These are phyloP conservation scores for Adansonia rubrostipa DNA, from an alignment of 441 rosid species.

Conservation along the genomic window DNA sequence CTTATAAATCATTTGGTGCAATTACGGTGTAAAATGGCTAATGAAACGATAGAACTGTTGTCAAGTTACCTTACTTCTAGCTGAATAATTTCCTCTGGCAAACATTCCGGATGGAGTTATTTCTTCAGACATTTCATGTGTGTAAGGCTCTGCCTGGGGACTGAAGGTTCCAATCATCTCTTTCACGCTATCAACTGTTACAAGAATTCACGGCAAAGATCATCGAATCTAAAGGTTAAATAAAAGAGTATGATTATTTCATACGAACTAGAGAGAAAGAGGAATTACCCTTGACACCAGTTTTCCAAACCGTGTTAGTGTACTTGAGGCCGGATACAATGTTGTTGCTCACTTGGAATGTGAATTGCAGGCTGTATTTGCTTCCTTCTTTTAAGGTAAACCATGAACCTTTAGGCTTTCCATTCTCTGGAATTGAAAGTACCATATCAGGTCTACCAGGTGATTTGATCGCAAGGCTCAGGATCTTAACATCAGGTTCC, in stretches of 20 bases:
- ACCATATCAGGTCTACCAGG: conserved; percentile 49
- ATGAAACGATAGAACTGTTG: neutral
- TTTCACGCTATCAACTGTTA: conserved; percentile 58
- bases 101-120: conserved; percentile 70
- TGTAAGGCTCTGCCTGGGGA: conserved; percentile 66
- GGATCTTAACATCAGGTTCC: conserved; percentile 57
- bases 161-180: conserved; percentile 74
- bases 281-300: conserved; percentile 53
- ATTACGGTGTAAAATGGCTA: neutral
- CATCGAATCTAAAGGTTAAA: neutral
- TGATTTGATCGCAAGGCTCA: conserved; percentile 52
- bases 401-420: conserved; percentile 54
- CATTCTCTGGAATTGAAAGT: conserved; percentile 47
- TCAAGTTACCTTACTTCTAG: conserved; percentile 55
- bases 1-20: neutral
- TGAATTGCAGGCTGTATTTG: conserved; percentile 49
- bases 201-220: conserved; percentile 16
- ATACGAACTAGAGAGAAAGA: neutral
- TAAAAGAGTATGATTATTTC: neutral
- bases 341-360: conserved; percentile 56
- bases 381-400: conserved; percentile 60
- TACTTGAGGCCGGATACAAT: conserved; percentile 58
- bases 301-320: conserved; percentile 57
- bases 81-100: conserved; percentile 66
- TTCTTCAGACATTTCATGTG: conserved; percentile 62